Conservation (phyloP, 2,329 filamentous ascomycete genomes). For the Penicillium sp. region DNA sequence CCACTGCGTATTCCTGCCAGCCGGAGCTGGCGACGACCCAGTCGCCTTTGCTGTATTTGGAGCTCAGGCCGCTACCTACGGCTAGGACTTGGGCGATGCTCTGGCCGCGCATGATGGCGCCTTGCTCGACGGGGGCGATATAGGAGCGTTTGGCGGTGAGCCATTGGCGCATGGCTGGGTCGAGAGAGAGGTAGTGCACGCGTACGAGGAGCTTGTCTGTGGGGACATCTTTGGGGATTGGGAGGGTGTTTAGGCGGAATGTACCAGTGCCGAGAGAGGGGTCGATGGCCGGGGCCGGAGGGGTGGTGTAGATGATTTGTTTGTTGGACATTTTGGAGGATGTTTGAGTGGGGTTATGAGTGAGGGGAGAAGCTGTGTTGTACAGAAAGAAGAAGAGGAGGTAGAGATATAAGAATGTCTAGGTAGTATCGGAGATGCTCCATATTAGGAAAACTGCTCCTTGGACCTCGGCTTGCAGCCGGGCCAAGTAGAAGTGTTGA, state of each 20-base stretch:
- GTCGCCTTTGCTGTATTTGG: slow-evolving; percentile 32
- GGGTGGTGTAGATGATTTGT: slow-evolving; percentile 37
- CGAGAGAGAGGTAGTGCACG: slow-evolving; percentile 64
- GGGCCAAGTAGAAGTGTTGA: background rate
- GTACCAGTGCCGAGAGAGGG: slow-evolving; percentile 36
- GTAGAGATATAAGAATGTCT: background rate
- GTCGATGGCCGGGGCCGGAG: slow-evolving; percentile 35
- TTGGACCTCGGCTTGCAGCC: slow-evolving; percentile 19
- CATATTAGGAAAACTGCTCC: slow-evolving; percentile 28
- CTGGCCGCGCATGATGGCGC: slow-evolving; percentile 65
- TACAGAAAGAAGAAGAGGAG: background rate
- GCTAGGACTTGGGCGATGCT: slow-evolving; percentile 59
- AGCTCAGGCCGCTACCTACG: slow-evolving; percentile 48
- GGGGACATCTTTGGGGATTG: slow-evolving; percentile 29
- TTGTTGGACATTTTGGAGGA: slow-evolving; percentile 31
- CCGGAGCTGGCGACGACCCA: slow-evolving; percentile 57
- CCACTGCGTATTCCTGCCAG: slow-evolving; percentile 65
- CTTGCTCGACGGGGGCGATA: slow-evolving; percentile 65
- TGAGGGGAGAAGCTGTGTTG: background rate
- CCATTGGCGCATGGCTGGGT: slow-evolving; percentile 75
- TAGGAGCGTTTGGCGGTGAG: slow-evolving; percentile 61
- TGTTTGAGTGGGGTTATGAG: background rate
- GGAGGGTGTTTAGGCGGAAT: slow-evolving; percentile 32
- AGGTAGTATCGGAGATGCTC: slow-evolving; percentile 18
- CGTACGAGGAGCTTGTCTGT: slow-evolving; percentile 60